Conservation (phyloP, 2,329 filamentous ascomycete species). For the Aspergillus pseudonomiae region DNA sequence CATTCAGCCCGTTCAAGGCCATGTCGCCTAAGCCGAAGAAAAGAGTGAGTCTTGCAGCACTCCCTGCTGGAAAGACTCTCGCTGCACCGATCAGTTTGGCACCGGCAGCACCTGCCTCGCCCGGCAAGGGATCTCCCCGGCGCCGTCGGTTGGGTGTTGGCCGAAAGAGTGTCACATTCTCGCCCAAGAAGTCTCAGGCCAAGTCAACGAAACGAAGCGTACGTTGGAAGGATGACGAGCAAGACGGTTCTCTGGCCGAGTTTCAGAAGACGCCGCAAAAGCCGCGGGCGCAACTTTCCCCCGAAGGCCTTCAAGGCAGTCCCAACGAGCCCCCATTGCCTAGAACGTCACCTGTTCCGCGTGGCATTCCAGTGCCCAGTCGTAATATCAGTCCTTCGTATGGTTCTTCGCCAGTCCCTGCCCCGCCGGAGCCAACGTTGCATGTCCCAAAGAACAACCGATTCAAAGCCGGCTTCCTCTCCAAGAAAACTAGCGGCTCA, state of each 20-base stretch:
- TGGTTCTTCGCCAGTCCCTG: constrained; percentile 61
- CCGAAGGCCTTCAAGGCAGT: constrained; percentile 54
- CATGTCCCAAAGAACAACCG: constrained; percentile 69
- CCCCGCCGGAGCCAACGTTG: constrained; percentile 60
- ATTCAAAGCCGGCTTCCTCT: constrained; percentile 87
- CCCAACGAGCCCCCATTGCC: constrained; percentile 54
- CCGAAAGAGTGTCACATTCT: constrained; percentile 78
- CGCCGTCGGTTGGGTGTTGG: constrained; percentile 66
- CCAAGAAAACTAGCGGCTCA: constrained; percentile 68
- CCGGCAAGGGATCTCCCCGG: constrained; percentile 77
- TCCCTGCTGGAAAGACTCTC: constrained; percentile 30
- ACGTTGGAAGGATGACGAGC: constrained; percentile 89
- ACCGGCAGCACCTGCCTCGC: constrained; percentile 54
- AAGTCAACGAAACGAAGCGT: constrained; percentile 78
- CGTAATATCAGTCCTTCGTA: constrained; percentile 42
- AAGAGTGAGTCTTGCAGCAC: constrained; percentile 47
- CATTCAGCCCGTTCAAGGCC: constrained; percentile 70
- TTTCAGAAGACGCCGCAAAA: constrained; percentile 89
- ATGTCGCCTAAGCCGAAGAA: constrained; percentile 73
- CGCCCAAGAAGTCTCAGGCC: constrained; percentile 65
- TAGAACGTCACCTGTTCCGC: constrained; percentile 55
- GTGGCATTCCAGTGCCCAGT: constrained; percentile 45
- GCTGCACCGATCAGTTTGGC: constrained; percentile 35
- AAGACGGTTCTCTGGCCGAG: constrained; percentile 82
- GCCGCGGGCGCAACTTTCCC: constrained; percentile 56